phyloP scores from a whole-genome alignment of 176 grass and related monocot genomes.

The Alopecurus myosuroides region DNA sequence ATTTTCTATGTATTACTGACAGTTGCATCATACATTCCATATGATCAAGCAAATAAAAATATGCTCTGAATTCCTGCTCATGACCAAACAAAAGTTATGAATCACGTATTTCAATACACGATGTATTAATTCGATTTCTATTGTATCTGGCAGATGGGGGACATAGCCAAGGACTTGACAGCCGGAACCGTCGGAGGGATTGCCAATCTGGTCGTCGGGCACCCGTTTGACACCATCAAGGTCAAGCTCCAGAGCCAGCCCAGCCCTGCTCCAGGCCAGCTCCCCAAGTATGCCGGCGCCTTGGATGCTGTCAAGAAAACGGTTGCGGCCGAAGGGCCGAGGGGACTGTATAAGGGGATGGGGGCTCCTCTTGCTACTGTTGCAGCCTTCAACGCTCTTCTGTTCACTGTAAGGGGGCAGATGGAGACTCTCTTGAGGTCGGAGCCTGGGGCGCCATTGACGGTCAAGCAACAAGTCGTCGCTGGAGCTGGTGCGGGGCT shows the following conservation, averaged over 20 bases:
- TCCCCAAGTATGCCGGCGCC: slow-evolving; percentile 70
- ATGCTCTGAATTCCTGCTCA: neutral
- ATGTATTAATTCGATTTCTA: neutral
- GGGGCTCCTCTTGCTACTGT: slow-evolving; percentile 86
- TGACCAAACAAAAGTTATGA: neutral
- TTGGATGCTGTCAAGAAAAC: slow-evolving; percentile 91
- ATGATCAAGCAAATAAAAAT: neutral
- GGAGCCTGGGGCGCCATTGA: slow-evolving; percentile 44
- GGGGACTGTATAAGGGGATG: slow-evolving; percentile 93
- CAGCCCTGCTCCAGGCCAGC: slow-evolving; percentile 56
- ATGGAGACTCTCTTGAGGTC: slow-evolving; percentile 71
- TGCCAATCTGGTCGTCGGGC: slow-evolving; percentile 71
- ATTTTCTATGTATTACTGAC: neutral
- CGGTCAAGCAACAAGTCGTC: slow-evolving; percentile 69
- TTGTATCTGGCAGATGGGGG: slow-evolving; percentile 48
- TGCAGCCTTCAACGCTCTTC: slow-evolving; percentile 76
- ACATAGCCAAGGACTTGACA: slow-evolving; percentile 74
- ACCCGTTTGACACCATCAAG: slow-evolving; percentile 96
- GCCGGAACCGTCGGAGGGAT: slow-evolving; percentile 70
- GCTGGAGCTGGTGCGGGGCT: slow-evolving; percentile 70
- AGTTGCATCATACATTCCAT: neutral
- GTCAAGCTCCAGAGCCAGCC: slow-evolving; percentile 96
- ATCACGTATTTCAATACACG: neutral
- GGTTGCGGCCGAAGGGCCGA: slow-evolving; percentile 59
- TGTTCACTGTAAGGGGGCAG: slow-evolving; percentile 83